phyloP scores from a whole-genome alignment of 768 basidiomycete species.

The Lentinula boryana region DNA sequence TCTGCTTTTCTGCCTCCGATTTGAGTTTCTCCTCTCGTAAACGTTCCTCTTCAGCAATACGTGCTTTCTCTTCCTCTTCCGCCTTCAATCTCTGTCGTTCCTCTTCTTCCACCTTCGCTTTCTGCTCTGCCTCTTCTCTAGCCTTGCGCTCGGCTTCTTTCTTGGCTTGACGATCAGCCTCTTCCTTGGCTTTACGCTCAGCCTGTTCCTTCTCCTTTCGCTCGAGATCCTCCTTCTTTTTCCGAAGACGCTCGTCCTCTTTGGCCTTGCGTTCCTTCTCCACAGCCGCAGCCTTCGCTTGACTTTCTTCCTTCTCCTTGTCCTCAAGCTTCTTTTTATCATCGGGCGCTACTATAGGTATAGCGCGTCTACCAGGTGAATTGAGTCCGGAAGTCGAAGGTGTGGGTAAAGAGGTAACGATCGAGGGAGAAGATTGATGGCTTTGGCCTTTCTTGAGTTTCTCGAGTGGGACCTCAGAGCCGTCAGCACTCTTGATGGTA shows the following conservation, averaged over 20 bases:
- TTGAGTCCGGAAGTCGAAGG: constrained; percentile 26
- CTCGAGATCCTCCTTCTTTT: constrained; percentile 25
- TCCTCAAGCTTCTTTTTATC: constrained; percentile 44
- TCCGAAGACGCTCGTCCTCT: constrained; percentile 35
- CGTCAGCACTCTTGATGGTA: constrained; percentile 57
- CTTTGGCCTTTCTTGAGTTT: constrained; percentile 44
- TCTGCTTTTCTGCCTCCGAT: constrained; percentile 25
- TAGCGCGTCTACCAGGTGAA: constrained; percentile 29
- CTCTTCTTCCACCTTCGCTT: constrained; percentile 25
- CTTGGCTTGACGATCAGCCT: constrained; percentile 22
- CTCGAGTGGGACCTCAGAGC: constrained; percentile 58
- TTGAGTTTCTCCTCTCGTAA: constrained; percentile 32
- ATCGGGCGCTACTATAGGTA: constrained; percentile 64
- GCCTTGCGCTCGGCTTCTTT: constrained; percentile 37
- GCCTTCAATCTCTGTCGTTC: constrained; percentile 21
- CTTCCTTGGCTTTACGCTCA: constrained; percentile 33
- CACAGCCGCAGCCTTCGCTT: constrained; percentile 26
- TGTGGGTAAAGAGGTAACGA: constrained; percentile 27
- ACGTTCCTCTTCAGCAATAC: constrained; percentile 38
- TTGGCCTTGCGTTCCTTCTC: constrained; percentile 28
- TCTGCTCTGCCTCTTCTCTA: constrained; percentile 36
- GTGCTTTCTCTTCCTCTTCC: constrained; percentile 23
- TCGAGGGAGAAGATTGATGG: constrained; percentile 27
- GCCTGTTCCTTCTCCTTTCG: constrained; percentile 22
- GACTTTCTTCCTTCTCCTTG: constrained; percentile 33